A percentile compares a stretch with the other conserved stretches of the same genome.
phyloP scores from a whole-genome alignment of 1,284 basidiomycete genomes.

The Rhodotorula sp. region DNA sequence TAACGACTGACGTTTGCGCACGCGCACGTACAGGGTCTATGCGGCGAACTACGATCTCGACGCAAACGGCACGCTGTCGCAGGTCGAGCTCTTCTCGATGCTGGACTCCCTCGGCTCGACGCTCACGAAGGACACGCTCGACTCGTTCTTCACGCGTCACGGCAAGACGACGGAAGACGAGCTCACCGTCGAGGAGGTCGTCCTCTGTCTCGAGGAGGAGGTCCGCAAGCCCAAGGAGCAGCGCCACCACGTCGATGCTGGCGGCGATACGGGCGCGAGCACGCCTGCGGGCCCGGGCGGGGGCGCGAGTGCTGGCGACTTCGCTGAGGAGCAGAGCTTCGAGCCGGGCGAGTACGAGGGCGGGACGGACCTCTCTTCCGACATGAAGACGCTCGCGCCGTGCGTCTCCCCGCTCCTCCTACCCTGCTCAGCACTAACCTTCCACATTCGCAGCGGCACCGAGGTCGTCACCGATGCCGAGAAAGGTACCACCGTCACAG shows the following conservation, averaged over 20 bases:
- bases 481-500: constrained; percentile 25
- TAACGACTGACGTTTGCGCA: neutral
- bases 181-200: constrained; percentile 74
- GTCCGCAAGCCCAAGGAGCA: constrained; percentile 70
- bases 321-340: neutral
- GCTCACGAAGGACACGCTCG: constrained; percentile 74
- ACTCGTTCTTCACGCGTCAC: constrained; percentile 73
- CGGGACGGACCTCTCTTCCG: constrained; percentile 23
- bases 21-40: constrained; percentile 61
- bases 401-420: neutral
- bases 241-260: constrained; percentile 51
- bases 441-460: constrained; percentile 5
- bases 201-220: constrained; percentile 74
- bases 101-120: constrained; percentile 96
- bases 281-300: constrained; percentile 12
- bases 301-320: neutral
- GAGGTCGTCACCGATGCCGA: constrained; percentile 32
- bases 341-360: constrained; percentile 19
- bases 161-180: constrained; percentile 72
- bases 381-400: constrained; percentile 33
- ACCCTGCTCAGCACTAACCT: neutral
- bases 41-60: constrained; percentile 88
- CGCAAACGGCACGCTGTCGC: constrained; percentile 74
- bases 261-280: neutral
- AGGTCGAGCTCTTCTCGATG: constrained; percentile 91